These are phyloP conservation scores for Rickenella mellea DNA, from an alignment of 768 basidiomycete species.

Conservation along the genomic window DNA sequence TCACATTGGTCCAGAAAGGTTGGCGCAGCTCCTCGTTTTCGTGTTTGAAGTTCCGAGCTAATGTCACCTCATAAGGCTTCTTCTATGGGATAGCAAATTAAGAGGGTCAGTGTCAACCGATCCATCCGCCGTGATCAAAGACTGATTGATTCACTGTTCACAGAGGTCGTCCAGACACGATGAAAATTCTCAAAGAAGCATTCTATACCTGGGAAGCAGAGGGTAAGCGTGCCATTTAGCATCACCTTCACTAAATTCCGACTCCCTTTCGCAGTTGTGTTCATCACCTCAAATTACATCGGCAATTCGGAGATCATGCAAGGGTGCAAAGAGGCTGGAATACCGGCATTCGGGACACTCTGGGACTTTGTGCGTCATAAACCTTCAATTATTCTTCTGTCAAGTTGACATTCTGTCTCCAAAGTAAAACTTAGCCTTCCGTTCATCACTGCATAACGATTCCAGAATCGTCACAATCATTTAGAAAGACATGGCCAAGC, in stretches of 20 bases:
- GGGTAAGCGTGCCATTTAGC: constrained; percentile 5
- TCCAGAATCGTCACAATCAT: too few relatives aligned
- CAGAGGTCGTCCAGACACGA: constrained; percentile 27
- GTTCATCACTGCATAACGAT: too few relatives aligned
- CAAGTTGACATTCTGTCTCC: too few relatives aligned
- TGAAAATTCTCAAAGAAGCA: constrained; percentile 26
- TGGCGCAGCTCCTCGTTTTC: background rate
- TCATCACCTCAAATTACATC: constrained; percentile 32
- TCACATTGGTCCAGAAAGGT: constrained; percentile 53
- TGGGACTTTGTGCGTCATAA: constrained; percentile 23
- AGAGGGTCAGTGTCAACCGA: constrained; percentile 18
- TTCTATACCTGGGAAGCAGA: constrained; percentile 28
- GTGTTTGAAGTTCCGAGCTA: background rate
- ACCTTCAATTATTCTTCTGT: too few relatives aligned
- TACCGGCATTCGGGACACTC: constrained; percentile 27
- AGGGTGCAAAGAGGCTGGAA: constrained; percentile 25
- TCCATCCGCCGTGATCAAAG: background rate
- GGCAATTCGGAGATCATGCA: constrained; percentile 33
- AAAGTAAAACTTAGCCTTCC: too few relatives aligned
- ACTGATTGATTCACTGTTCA: background rate
- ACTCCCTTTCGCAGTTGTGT: constrained; percentile 22
- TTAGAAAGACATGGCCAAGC: too few relatives aligned
- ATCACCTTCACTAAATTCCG: background rate
- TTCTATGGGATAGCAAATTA: constrained; percentile 70
- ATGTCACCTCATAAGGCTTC: constrained; percentile 33